Base-by-base conservation (phyloP, 2,329 filamentous ascomycete species). In the Trichoderma cornu-damae region DNA sequence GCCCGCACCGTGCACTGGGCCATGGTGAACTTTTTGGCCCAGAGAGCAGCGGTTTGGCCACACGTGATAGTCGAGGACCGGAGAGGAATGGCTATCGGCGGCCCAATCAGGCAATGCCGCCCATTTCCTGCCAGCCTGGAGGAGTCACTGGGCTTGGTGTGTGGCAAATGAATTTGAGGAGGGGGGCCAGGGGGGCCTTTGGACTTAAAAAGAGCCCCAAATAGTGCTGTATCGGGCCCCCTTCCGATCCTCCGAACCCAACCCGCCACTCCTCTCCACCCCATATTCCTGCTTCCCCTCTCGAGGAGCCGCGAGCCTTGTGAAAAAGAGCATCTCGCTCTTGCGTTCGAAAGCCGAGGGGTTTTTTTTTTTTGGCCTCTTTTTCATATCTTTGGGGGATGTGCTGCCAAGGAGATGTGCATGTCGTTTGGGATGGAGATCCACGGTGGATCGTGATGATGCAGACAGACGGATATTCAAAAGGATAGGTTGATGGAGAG, bases 141-240 rank as follows among this genome's bases (percentile, higher is more conserved):
- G 40, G 30, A 40, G 51, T 49, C 46, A 59, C 50, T 50, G 43
- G 57, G 46, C 34, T 40, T 50, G 46, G 20, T 9, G 14, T n/a
- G 54, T 42, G 54, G 44, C 44, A 28, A 47, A 32, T 35, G 51
- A 43, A 28, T 14, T 22, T 26, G 30, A 22, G n/a, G 30, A 37
- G 54, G 32, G n/a, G 30, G 46, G 54, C 37, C 16, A 34, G 20
- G 47, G 53, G 67, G 65, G 65, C 68, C 66, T 61, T 63, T 65
- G 69, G 68, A 65, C 73, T 78, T 80, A 79, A 81, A 78, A 81
- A 78, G 75, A 42, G 73, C 75, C 72, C 78, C 79, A 82, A 79
- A 82, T 79, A 80, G 74, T 73, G 71, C 72, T 72, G 68, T 66
- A 68, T 70, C 73, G 75, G n/a, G n/a, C n/a, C 78, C 76, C 71